Evolutionary conservation across 2,329 filamentous ascomycete species (phyloP).

Genomic region (Penicillium sp.): DNA sequence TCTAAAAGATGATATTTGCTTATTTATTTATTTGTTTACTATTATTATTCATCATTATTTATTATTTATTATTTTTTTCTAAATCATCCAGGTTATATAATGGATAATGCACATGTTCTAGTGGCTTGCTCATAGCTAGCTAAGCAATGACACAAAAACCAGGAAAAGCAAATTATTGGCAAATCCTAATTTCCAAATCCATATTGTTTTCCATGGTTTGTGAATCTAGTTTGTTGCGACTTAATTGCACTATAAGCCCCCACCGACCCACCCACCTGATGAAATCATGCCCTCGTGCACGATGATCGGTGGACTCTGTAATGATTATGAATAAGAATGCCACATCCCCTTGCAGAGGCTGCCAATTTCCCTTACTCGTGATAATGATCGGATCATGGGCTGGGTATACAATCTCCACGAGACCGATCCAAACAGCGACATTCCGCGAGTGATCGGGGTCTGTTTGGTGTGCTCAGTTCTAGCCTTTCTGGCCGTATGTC

Average conservation of each 20-base stretch:
- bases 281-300: background rate
- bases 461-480: slow-evolving; percentile 17
- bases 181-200: background rate
- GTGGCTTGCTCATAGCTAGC: background rate
- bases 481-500: slow-evolving; percentile 18
- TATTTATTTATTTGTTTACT: too few species aligned
- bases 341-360: background rate
- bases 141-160: background rate
- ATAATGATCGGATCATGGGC: slow-evolving; percentile 13
- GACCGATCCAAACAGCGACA: slow-evolving; percentile 18
- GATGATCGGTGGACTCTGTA: background rate
- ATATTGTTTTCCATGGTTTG: background rate
- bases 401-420: slow-evolving; percentile 26
- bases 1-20: too few species aligned
- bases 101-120: background rate
- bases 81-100: background rate
- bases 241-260: background rate
- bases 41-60: background rate
- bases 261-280: background rate
- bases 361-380: background rate
- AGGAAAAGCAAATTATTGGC: background rate
- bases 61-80: background rate
- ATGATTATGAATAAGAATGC: background rate
- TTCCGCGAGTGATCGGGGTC: slow-evolving; percentile 18
- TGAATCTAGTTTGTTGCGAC: background rate